A percentile compares a stretch with the other conserved stretches of the same genome.
These are phyloP conservation scores for Lasiosphaeria miniovina DNA, from an alignment of 495 filamentous ascomycete species.

Conservation along the genomic window DNA sequence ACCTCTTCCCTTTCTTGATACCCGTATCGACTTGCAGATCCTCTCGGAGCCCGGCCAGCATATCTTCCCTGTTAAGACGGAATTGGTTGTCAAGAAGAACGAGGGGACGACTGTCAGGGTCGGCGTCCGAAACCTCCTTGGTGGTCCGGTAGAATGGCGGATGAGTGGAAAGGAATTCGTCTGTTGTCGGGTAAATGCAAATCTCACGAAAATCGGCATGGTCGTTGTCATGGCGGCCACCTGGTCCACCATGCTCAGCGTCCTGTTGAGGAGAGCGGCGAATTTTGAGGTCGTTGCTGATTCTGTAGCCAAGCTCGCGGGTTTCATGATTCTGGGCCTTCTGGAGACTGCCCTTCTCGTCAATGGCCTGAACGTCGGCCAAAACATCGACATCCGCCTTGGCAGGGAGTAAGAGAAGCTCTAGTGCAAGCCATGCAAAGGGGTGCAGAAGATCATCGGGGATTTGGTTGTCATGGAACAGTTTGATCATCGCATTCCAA, in stretches of 20 bases:
- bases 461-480: conserved; percentile 40
- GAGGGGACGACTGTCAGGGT: conserved; percentile 37
- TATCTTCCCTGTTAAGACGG: conserved; percentile 71
- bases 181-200: conserved; percentile 62
- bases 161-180: conserved; percentile 61
- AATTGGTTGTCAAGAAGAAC: conserved; percentile 76
- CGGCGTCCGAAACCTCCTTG: conserved; percentile 35
- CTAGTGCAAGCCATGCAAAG: conserved; percentile 59
- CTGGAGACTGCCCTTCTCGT: conserved; percentile 29
- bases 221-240: conserved; percentile 81
- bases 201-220: conserved; percentile 59
- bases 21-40: conserved; percentile 50
- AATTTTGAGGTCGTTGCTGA: conserved; percentile 23
- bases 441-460: conserved; percentile 35
- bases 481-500: conserved; percentile 54
- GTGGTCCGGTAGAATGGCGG: conserved; percentile 57
- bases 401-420: conserved; percentile 50
- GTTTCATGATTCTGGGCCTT: conserved; percentile 28
- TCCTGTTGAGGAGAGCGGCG: conserved; percentile 5
- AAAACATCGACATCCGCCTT: conserved; percentile 30
- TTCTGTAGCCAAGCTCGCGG: conserved; percentile 29
- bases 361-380: conserved; percentile 27
- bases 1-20: conserved; percentile 40
- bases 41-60: conserved; percentile 63
- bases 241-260: conserved; percentile 37